phyloP scores from a whole-genome alignment of 2,329 filamentous ascomycete genomes.

The Scedosporium boydii region DNA sequence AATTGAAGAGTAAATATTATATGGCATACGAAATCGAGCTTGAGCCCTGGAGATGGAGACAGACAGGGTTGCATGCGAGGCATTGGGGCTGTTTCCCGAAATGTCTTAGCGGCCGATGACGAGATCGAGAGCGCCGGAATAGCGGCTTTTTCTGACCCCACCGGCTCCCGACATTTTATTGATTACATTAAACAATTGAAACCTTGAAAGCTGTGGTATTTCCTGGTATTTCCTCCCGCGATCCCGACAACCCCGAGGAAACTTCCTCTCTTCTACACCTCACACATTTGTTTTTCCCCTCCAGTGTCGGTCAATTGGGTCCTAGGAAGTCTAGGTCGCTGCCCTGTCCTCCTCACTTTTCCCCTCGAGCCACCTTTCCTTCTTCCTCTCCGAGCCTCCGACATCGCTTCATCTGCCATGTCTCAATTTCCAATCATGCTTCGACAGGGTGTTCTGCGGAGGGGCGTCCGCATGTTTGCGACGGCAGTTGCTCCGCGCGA shows the following conservation, averaged over 20 bases:
- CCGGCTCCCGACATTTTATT: not conserved
- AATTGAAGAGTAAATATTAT: too few species aligned
- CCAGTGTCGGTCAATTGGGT: not conserved
- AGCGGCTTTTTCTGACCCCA: not conserved
- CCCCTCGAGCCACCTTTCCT: not conserved
- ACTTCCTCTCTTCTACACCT: too few species aligned
- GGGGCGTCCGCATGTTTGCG: constrained; percentile 57
- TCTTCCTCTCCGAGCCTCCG: not conserved
- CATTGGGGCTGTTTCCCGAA: too few species aligned
- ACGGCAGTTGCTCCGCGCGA: constrained; percentile 43
- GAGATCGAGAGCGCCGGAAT: not conserved
- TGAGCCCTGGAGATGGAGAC: too few species aligned
- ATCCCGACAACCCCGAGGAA: too few species aligned
- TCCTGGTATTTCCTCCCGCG: too few species aligned
- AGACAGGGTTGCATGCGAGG: too few species aligned
- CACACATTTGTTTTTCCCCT: too few species aligned
- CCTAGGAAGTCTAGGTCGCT: not conserved
- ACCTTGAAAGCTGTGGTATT: too few species aligned
- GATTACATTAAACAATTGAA: not conserved
- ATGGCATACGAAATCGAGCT: not conserved
- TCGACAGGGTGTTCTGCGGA: constrained; percentile 22
- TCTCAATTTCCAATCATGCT: not conserved
- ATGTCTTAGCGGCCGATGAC: not conserved
- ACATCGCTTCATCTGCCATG: not conserved
- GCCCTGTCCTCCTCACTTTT: not conserved